Base-by-base conservation (phyloP, 768 basidiomycete genomes). In the Collybiopsis confluens region DNA sequence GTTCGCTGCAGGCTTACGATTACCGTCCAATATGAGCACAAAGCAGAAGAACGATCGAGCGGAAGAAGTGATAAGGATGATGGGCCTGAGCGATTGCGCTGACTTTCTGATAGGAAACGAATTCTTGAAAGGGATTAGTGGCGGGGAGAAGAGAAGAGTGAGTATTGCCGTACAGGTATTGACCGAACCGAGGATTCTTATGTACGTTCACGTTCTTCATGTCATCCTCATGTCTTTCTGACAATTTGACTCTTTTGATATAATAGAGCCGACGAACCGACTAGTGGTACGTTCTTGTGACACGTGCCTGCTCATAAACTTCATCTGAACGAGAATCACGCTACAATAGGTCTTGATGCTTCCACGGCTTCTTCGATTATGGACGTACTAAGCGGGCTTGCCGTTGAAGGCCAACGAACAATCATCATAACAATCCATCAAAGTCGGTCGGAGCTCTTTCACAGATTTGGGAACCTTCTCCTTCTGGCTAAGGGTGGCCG, bases 401-500 rank as follows among this genome's bases (percentile, higher is more conserved):
- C 71, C 2, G 54, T 64, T 1, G 65, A 66, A 21, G 74, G 74
- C n/a, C n/a, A n/a, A 8, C 62, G 73, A n/a, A 76, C 74, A 1
- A 72, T 76, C 23, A 73, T 76, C 40, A 62, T 59, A 9, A 61
- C 65, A 1, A 45, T 58, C 26, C 57, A 58, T 30, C 57, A 58
- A 45, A 44, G 45, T 24, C 54, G 53, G 10, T 73, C 75, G 2
- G 63, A 77, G 40, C 65, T 78, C 2, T 78, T 80, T 68, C 71
- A 76, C 56, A 63, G 63, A n/a, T 79, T 81, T 54, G 79, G 77
- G 41, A 71, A 90, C 61, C 79, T 87, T 52, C 69, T 90, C 41
- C 63, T 90, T 4, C 69, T 90, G 13, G 74, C 89, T 24, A 85
- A 84, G 0, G 77, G 76, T 46, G 88, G 88, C 3, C 78, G 74